Evolutionary conservation across 495 filamentous ascomycete species (phyloP), one percentile per base, ranked within the genome.

Genomic region (Podospora pseudopauciseta): DNA sequence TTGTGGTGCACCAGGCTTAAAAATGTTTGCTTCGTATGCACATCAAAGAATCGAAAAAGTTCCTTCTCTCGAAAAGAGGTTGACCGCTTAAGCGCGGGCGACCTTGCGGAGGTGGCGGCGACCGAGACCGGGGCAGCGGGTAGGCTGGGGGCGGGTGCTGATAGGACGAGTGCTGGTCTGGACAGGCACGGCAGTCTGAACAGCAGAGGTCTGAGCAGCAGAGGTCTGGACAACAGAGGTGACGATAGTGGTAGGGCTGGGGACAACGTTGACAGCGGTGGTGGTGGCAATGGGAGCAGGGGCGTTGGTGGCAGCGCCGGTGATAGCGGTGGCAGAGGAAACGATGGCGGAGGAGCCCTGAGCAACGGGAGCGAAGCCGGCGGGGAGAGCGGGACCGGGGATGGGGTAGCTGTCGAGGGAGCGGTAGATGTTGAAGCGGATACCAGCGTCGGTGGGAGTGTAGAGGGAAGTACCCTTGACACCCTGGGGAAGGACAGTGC

Each of bases 381-480:
- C 34, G 66, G 82, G 84, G 3, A 85, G 72, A 15, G 80, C 39
- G 5, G 85, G 84, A 6, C 82, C 82, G 5, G 81, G 82, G 73
- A 84, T 82, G 26, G 75, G 75, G 72, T 86, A 85, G 18, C 70
- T 77, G 53, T 77, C 73, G 53, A 86, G 70, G 19, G 80, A 70
- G 39, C 75, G 72, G 82, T 90, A 90, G 77, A 90, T 90, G 80
- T 87, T 86, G 77, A 89, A 65, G 64, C 82, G 70, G 74, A 93
- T 88, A 70, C 90, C 88, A 0, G 86, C 78, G 75, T 91, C 88
- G 49, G 77, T 81, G 63, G 84, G 68, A 13, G 77, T 85, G 77
- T 93, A 93, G 11, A 91, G 84, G 26, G 78, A 74, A 2, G 85
- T 88, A 63, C 87, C 90, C 18, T 83, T 73, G 26, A 84, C 82